These are phyloP conservation scores for Candida alai DNA, from an alignment of 805 yeast species.

Conservation along the genomic window DNA sequence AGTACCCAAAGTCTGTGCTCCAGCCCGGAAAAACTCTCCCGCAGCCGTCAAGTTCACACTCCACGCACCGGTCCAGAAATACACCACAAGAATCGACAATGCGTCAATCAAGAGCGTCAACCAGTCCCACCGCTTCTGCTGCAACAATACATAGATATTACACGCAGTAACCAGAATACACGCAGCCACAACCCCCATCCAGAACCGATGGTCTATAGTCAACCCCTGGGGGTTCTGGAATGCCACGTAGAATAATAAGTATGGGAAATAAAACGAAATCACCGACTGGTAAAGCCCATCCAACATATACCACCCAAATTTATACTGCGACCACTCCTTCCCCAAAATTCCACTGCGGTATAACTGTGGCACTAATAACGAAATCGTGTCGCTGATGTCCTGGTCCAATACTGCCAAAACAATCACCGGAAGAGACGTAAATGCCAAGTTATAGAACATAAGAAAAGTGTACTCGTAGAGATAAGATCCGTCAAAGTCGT, in stretches of 20 bases:
- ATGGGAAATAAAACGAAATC: slow-evolving; percentile 66
- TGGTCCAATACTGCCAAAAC: slow-evolving; percentile 71
- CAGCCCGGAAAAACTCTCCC: slow-evolving; percentile 62
- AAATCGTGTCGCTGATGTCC: slow-evolving; percentile 64
- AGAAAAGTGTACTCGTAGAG: slow-evolving; percentile 73
- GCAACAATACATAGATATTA: slow-evolving; percentile 61
- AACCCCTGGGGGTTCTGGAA: slow-evolving; percentile 51
- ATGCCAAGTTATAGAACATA: slow-evolving; percentile 76
- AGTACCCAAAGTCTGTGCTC: slow-evolving; percentile 58
- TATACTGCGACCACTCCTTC: slow-evolving; percentile 55
- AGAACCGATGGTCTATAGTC: slow-evolving; percentile 60
- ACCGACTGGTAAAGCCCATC: slow-evolving; percentile 75
- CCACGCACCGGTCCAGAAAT: slow-evolving; percentile 82
- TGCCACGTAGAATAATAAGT: slow-evolving; percentile 44
- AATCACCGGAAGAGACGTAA: slow-evolving; percentile 76
- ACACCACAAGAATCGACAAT: slow-evolving; percentile 55
- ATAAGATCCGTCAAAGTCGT: slow-evolving; percentile 70
- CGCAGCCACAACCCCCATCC: slow-evolving; percentile 64
- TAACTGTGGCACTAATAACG: slow-evolving; percentile 66
- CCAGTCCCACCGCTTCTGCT: slow-evolving; percentile 80
- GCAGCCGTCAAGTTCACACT: slow-evolving; percentile 47
- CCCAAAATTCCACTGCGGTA: slow-evolving; percentile 67
- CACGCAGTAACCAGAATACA: slow-evolving; percentile 61
- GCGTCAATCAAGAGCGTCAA: slow-evolving; percentile 49
- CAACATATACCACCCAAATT: slow-evolving; percentile 57